These are phyloP conservation scores for Ramularia endophylla DNA, from an alignment of 2,329 filamentous ascomycete genomes.

Conservation along the genomic window DNA sequence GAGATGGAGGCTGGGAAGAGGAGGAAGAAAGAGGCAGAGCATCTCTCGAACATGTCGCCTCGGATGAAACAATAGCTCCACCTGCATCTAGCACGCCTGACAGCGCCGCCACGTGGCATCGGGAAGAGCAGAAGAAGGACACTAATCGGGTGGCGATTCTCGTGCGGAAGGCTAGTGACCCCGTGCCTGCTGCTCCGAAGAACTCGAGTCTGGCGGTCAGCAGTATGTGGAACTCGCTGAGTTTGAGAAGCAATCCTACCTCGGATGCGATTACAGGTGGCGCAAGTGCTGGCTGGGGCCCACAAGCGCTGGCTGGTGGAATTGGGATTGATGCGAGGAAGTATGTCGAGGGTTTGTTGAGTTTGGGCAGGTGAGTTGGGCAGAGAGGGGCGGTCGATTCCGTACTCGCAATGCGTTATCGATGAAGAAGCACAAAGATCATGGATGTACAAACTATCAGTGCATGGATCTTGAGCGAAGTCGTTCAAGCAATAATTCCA, in stretches of 20 bases:
- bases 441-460: no score
- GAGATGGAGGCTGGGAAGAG: background rate
- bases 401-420: no score
- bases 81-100: slow-evolving; percentile 10
- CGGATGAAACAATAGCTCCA: slow-evolving; percentile 9
- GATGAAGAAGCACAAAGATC: no score
- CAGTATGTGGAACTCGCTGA: slow-evolving; percentile 26
- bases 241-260: slow-evolving; percentile 16
- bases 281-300: slow-evolving; percentile 23
- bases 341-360: slow-evolving; percentile 69
- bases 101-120: slow-evolving; percentile 1
- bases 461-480: no score
- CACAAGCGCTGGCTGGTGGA: slow-evolving; percentile 58
- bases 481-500: no score
- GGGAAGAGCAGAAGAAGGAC: background rate
- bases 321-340: slow-evolving; percentile 71
- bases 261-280: slow-evolving; percentile 19
- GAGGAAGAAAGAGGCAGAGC: background rate
- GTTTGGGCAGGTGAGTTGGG: slow-evolving; percentile 44
- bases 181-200: slow-evolving; percentile 7
- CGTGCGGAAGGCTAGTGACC: slow-evolving; percentile 30
- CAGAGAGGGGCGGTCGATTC: no score
- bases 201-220: slow-evolving; percentile 20
- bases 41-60: slow-evolving; percentile 8
- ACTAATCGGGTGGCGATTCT: slow-evolving; percentile 39